A percentile compares a stretch with the other conserved stretches of the same genome.
Conservation (phyloP, 768 basidiomycete species). For the Cubamyces lactineus region DNA sequence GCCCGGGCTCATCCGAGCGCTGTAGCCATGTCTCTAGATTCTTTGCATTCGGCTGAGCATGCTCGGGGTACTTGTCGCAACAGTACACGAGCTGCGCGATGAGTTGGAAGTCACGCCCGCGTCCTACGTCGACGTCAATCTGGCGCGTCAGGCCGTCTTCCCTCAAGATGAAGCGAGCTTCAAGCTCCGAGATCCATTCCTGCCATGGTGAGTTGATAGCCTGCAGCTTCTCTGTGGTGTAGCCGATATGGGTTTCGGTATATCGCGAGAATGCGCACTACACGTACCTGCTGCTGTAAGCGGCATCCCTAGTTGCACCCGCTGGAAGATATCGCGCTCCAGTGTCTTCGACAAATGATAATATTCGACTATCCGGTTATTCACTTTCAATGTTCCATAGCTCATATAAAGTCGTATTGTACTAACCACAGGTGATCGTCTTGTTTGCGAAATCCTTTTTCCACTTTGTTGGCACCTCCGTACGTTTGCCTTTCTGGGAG, state of each 20-base stretch:
- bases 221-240: slow-evolving; percentile 68
- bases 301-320: slow-evolving; percentile 80
- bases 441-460: slow-evolving; percentile 58
- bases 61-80: slow-evolving; percentile 55
- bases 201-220: slow-evolving; percentile 76
- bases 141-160: slow-evolving; percentile 60
- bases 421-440: slow-evolving; percentile 69
- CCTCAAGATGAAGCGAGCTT: slow-evolving; percentile 55
- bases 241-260: slow-evolving; percentile 1
- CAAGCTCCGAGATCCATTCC: slow-evolving; percentile 64
- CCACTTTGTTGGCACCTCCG: slow-evolving; percentile 55
- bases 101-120: slow-evolving; percentile 78
- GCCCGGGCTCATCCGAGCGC: slow-evolving; percentile 41
- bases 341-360: slow-evolving; percentile 50
- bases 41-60: slow-evolving; percentile 52
- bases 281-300: slow-evolving; percentile 72
- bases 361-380: slow-evolving; percentile 62
- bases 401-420: background rate
- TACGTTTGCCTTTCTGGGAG: slow-evolving; percentile 44
- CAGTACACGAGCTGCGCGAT: slow-evolving; percentile 72
- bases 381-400: background rate
- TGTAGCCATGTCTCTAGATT: slow-evolving; percentile 57
- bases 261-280: background rate
- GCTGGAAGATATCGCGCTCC: slow-evolving; percentile 81
- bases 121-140: slow-evolving; percentile 65